These are phyloP conservation scores for Cyclotella atomus DNA, from an alignment of 108 stramenopile species.

Conservation along the genomic window DNA sequence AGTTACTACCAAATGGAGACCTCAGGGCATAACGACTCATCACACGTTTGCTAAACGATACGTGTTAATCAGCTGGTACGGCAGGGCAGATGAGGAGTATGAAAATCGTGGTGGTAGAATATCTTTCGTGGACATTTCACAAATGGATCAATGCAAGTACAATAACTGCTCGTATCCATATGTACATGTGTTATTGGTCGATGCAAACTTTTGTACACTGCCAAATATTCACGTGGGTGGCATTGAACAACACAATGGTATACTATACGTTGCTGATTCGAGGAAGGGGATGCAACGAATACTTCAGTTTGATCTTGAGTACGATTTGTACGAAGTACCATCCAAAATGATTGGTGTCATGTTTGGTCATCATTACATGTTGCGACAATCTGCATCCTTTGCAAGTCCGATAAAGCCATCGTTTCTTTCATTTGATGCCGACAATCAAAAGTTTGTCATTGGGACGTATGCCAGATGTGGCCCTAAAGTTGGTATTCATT, in stretches of 20 bases:
- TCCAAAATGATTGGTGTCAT: not conserved
- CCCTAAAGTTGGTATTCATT: conserved; percentile 7
- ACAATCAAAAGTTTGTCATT: conserved; percentile 21
- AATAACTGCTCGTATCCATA: conserved; percentile 4
- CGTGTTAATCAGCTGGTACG: conserved; percentile 34
- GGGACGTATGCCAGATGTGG: conserved; percentile 31
- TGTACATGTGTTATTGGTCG: conserved; percentile 27
- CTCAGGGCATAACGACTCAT: conserved; percentile 32
- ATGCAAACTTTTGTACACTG: conserved; percentile 29
- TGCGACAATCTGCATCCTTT: conserved; percentile 25
- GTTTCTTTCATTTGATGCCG: conserved; percentile 25
- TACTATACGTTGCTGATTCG: conserved; percentile 30
- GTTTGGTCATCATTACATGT: conserved; percentile 24
- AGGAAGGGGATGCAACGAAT: conserved; percentile 15
- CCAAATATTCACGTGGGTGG: conserved; percentile 41
- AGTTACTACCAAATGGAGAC: conserved; percentile 26
- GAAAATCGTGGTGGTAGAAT: conserved; percentile 23
- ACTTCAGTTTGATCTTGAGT: conserved; percentile 15
- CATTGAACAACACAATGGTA: conserved; percentile 24
- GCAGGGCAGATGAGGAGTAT: conserved; percentile 32
- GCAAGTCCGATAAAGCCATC: conserved; percentile 26
- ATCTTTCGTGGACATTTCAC: conserved; percentile 30
- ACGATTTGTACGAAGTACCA: conserved; percentile 16
- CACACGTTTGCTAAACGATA: not conserved
- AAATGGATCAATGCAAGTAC: conserved; percentile 5